Evolutionary conservation across 306 rosid genomes (phyloP).

Genomic region (Cajanus cajan): DNA sequence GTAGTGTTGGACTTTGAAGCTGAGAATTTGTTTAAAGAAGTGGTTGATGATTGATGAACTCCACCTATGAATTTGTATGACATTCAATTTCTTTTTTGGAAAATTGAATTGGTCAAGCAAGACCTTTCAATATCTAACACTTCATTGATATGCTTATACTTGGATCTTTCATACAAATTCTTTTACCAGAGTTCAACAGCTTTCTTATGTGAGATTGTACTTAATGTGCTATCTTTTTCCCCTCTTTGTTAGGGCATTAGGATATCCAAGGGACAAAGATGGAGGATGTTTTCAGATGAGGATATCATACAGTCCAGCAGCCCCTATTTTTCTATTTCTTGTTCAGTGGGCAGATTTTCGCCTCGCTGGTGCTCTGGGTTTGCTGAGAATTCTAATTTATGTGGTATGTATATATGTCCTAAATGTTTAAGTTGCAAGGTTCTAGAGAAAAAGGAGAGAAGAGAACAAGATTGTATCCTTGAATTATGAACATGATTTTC

Average conservation of each 20-base stretch:
- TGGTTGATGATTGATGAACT: neutral
- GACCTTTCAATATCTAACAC: neutral
- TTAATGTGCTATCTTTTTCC: neutral
- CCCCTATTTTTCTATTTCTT: constrained; percentile 74
- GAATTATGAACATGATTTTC: neutral
- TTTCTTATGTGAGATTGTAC: neutral
- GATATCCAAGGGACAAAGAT: constrained; percentile 79
- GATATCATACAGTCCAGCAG: constrained; percentile 69
- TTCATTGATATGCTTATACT: neutral
- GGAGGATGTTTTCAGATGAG: constrained; percentile 91
- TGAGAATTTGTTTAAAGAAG: constrained; percentile 10
- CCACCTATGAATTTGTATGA: constrained; percentile 1
- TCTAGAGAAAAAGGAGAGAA: neutral
- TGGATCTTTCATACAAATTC: neutral
- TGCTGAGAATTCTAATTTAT: constrained; percentile 75
- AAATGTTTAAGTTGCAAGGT: neutral
- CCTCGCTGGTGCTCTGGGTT: constrained; percentile 86
- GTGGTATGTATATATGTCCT: constrained; percentile 50
- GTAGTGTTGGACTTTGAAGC: constrained; percentile 10
- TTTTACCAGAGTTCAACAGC: constrained; percentile 1
- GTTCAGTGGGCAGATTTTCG: constrained; percentile 87
- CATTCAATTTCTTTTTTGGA: neutral
- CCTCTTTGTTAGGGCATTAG: constrained; percentile 57
- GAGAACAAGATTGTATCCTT: neutral
- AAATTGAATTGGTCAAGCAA: neutral